Evolutionary conservation across 176 grass and related monocot species (phyloP).

Genomic region (Oryza longistaminata): DNA sequence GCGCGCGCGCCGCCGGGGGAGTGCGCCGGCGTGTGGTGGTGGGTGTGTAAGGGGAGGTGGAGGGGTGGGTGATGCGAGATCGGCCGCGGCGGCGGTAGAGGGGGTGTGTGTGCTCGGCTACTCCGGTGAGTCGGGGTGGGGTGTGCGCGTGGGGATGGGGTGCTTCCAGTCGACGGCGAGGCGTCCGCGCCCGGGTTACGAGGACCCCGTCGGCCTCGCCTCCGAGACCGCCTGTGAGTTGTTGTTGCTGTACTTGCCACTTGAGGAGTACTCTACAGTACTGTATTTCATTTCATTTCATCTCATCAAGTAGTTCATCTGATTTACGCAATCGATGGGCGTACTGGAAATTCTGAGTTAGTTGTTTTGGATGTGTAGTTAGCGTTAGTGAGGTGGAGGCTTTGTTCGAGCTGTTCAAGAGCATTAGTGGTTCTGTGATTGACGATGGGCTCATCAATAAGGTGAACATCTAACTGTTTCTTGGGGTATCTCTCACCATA

Average conservation of each 20-base stretch:
- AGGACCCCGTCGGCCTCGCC: constrained; percentile 80
- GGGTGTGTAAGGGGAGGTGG: background rate
- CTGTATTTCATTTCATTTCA: background rate
- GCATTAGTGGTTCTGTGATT: constrained; percentile 85
- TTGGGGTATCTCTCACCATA: background rate
- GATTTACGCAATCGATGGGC: background rate
- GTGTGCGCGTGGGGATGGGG: constrained; percentile 52
- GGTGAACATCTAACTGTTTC: constrained; percentile 44
- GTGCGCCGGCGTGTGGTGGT: background rate
- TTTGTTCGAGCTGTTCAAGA: constrained; percentile 94
- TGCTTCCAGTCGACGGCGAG: constrained; percentile 62
- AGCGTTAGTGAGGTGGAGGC: constrained; percentile 93
- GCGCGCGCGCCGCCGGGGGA: background rate
- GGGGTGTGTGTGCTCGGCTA: background rate
- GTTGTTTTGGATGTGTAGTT: constrained; percentile 45
- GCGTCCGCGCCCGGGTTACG: constrained; percentile 76
- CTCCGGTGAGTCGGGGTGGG: constrained; percentile 38
- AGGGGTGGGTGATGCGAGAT: constrained; percentile 9
- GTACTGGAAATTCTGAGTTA: background rate
- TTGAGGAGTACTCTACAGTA: background rate
- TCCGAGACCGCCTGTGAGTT: constrained; percentile 77
- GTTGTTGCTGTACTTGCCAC: background rate
- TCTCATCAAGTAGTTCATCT: background rate
- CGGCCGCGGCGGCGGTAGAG: constrained; percentile 2
- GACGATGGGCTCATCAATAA: constrained; percentile 95